phyloP scores from a whole-genome alignment of 2,329 filamentous ascomycete genomes.

The Fusarium oligoseptatum region DNA sequence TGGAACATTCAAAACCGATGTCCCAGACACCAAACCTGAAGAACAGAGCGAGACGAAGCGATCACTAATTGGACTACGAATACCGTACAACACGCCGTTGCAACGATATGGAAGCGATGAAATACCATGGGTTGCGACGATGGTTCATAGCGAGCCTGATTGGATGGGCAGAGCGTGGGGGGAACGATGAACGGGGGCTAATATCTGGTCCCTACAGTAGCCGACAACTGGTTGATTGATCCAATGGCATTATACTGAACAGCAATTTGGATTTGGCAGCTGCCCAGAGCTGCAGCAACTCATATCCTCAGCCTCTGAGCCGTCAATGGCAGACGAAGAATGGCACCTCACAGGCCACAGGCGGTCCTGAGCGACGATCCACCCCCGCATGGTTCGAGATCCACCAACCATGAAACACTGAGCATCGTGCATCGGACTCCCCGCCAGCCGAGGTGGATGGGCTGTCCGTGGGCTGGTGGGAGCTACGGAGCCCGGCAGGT shows the following conservation, averaged over 20 bases:
- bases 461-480: background rate
- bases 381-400: conserved; percentile 42
- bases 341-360: conserved; percentile 18
- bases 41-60: conserved; percentile 39
- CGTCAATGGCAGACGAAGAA: background rate
- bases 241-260: conserved; percentile 31
- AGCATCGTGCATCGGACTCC: conserved; percentile 4
- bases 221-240: background rate
- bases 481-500: background rate
- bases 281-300: background rate
- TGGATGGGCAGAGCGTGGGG: conserved; percentile 63
- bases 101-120: conserved; percentile 73
- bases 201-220: background rate
- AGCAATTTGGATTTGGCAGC: conserved; percentile 9
- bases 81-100: conserved; percentile 87
- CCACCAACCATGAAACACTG: conserved; percentile 16
- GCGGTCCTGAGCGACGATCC: conserved; percentile 32
- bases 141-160: conserved; percentile 72
- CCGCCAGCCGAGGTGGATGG: background rate
- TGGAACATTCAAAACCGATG: conserved; percentile 75
- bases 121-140: conserved; percentile 81
- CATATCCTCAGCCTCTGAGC: background rate
- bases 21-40: conserved; percentile 52
- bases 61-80: conserved; percentile 74
- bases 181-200: conserved; percentile 13